A percentile compares a stretch with the other conserved stretches of the same genome.
Evolutionary conservation across 257 asterid species (phyloP).

Genomic region (Rubia yunnanensis): DNA sequence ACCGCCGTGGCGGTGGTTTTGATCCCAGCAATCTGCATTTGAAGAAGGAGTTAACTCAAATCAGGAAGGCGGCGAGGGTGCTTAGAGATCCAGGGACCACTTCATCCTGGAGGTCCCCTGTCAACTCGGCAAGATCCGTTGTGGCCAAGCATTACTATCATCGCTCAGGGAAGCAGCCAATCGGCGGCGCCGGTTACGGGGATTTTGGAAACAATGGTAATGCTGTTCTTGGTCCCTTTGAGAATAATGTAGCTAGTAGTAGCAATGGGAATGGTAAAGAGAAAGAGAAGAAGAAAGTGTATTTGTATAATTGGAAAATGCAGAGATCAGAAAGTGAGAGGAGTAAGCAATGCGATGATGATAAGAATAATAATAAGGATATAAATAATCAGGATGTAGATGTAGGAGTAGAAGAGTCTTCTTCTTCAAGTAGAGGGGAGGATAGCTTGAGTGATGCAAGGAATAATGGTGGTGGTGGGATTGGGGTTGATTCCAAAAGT

Average conservation of each 20-base stretch:
- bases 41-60: conserved; percentile 87
- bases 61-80: conserved; percentile 78
- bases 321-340: conserved; percentile 68
- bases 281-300: conserved; percentile 44
- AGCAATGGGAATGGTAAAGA: conserved; percentile 28
- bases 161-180: conserved; percentile 28
- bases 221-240: conserved; percentile 1
- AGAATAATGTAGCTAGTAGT: conserved; percentile 11
- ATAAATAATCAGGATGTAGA: conserved; percentile 18
- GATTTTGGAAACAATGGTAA: conserved; percentile 7
- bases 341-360: conserved; percentile 47
- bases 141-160: conserved; percentile 50
- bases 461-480: conserved; percentile 18
- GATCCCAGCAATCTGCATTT: conserved; percentile 90
- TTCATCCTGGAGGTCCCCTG: conserved; percentile 78
- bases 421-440: conserved; percentile 29
- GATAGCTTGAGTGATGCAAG: conserved; percentile 55
- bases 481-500: conserved; percentile 72
- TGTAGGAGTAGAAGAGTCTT: conserved; percentile 26
- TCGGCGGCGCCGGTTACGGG: conserved; percentile 10
- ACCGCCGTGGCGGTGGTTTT: conserved; percentile 34
- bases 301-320: conserved; percentile 76
- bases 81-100: conserved; percentile 92
- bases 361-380: conserved; percentile 30
- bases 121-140: conserved; percentile 62